Evolutionary conservation across 805 yeast species (phyloP).

Genomic region (Blastobotrys robertii): DNA sequence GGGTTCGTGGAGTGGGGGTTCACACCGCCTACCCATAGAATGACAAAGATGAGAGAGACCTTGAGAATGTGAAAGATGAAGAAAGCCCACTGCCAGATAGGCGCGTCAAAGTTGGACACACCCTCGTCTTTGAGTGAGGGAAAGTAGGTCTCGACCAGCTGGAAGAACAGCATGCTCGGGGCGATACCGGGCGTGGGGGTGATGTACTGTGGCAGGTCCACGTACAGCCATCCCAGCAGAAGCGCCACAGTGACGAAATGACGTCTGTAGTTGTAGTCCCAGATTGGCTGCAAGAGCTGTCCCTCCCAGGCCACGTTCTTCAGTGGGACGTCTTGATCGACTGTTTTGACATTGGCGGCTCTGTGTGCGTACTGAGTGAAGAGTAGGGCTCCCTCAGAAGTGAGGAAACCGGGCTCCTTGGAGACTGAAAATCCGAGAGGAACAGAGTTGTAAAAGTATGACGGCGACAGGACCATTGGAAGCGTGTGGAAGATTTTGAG

Average conservation of each 20-base stretch:
- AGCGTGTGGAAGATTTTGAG: slow-evolving; percentile 50
- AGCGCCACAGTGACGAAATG: slow-evolving; percentile 18
- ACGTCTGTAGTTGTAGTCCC: slow-evolving; percentile 39
- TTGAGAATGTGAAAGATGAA: slow-evolving; percentile 67
- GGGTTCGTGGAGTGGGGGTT: slow-evolving; percentile 59
- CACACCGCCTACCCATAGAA: slow-evolving; percentile 59
- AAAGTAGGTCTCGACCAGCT: slow-evolving; percentile 25
- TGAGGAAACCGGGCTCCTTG: slow-evolving; percentile 67
- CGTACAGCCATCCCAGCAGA: slow-evolving; percentile 64
- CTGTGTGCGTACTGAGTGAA: slow-evolving; percentile 51
- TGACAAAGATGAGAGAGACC: slow-evolving; percentile 41
- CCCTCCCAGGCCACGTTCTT: slow-evolving; percentile 75
- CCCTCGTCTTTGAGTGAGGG: slow-evolving; percentile 40
- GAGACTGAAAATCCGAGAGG: slow-evolving; percentile 61
- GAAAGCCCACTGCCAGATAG: slow-evolving; percentile 46
- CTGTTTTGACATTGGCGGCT: slow-evolving; percentile 34
- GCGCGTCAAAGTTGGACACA: slow-evolving; percentile 33
- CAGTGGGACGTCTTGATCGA: slow-evolving; percentile 42
- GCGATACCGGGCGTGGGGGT: slow-evolving; percentile 91
- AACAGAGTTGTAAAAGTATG: slow-evolving; percentile 52
- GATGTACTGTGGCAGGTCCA: slow-evolving; percentile 82
- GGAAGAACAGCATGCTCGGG: slow-evolving; percentile 50
- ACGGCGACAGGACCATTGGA: slow-evolving; percentile 73
- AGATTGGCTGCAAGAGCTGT: slow-evolving; percentile 70
- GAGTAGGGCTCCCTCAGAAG: slow-evolving; percentile 72